Base-by-base conservation (phyloP, 2,329 filamentous ascomycete genomes). In the Beauveria brongniartii region DNA sequence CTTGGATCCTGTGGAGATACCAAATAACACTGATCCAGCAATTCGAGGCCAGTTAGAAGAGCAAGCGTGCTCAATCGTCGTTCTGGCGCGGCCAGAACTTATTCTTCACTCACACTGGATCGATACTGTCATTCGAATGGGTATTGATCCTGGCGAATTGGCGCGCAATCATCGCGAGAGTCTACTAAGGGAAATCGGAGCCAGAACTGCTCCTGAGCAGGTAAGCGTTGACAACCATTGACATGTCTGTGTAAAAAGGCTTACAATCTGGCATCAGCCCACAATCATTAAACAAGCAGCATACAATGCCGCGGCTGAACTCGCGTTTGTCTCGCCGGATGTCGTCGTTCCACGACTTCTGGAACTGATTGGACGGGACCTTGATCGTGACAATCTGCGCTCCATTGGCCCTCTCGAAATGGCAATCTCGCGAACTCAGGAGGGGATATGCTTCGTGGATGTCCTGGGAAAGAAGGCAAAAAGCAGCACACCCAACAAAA, bases 321-420 rank as follows among this genome's bases (percentile, higher is more conserved):
- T 99, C 62, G 92, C 91, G 3, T 99, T 99, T 69, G 91, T 99
- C 28, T 90, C 93, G 5, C 94, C 94, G 0, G 89, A 94, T 48
- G 79, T 79, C 18, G 89, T 96, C 74, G 88, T 91, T 22, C 83
- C 91, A 5, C 82, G 84, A 8, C 81, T 99, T 26, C 83, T 97
- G 28, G 76, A 85, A 30, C 84, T 94, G 52, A 85, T 99, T 55
- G 79, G 82, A 59, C 74, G 82, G 30, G 92, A 97, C 72, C 80
- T 99, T 22, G 80, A 92, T 64, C 80, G 85, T 1, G 75, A 80
- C 48, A 86, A 90, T 63, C 79, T 97, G 3, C 79, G 84, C 14
- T 81, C 84, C 24, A 82, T 97, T 64, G 91, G 92, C 0, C 89
- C 92, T 12, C 88, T 91, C 2, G 94, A 99, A 73, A 91, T 92